A percentile compares a stretch with the other conserved stretches of the same genome.
phyloP scores from a whole-genome alignment of 495 filamentous ascomycete genomes.

The Penicillium riverlandense region DNA sequence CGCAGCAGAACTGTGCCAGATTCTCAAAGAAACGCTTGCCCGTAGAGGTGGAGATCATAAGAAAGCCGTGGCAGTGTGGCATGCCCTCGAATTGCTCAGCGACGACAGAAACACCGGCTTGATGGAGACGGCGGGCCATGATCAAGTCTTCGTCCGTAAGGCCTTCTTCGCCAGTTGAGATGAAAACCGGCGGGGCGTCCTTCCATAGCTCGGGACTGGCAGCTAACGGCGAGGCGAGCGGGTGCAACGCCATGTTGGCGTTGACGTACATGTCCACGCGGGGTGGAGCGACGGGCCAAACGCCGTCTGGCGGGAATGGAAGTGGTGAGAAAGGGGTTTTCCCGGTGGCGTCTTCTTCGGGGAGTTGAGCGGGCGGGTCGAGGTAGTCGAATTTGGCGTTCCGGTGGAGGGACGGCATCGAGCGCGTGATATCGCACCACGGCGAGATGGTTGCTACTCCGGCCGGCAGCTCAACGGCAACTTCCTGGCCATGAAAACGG shows the following conservation, averaged over 20 bases:
- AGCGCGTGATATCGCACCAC: constrained; percentile 73
- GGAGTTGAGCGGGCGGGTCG: constrained; percentile 26
- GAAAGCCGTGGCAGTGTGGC: constrained; percentile 75
- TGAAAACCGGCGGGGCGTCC: constrained; percentile 60
- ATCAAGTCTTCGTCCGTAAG: constrained; percentile 66
- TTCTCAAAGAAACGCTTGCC: constrained; percentile 46
- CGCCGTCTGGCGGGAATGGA: constrained; percentile 40
- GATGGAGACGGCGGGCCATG: constrained; percentile 50
- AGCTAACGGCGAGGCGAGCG: constrained; percentile 64
- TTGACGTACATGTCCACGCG: constrained; percentile 63
- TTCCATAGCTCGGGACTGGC: constrained; percentile 54
- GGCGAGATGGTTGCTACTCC: constrained; percentile 59
- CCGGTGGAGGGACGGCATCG: constrained; percentile 57
- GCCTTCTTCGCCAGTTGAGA: constrained; percentile 73
- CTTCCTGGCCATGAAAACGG: constrained; percentile 54
- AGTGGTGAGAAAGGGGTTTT: constrained; percentile 13
- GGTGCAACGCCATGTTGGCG: constrained; percentile 58
- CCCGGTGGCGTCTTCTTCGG: constrained; percentile 18
- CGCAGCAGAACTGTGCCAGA: constrained; percentile 49
- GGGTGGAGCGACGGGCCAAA: constrained; percentile 70
- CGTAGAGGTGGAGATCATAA: constrained; percentile 48
- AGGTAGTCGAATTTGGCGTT: constrained; percentile 75
- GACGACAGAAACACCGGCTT: constrained; percentile 56
- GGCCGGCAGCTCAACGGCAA: constrained; percentile 61
- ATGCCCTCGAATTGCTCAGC: constrained; percentile 78